Evolutionary conservation across 1,139 yeast species (phyloP), one percentile per base, ranked within the genome.

Genomic region (Taphrina betulina): DNA sequence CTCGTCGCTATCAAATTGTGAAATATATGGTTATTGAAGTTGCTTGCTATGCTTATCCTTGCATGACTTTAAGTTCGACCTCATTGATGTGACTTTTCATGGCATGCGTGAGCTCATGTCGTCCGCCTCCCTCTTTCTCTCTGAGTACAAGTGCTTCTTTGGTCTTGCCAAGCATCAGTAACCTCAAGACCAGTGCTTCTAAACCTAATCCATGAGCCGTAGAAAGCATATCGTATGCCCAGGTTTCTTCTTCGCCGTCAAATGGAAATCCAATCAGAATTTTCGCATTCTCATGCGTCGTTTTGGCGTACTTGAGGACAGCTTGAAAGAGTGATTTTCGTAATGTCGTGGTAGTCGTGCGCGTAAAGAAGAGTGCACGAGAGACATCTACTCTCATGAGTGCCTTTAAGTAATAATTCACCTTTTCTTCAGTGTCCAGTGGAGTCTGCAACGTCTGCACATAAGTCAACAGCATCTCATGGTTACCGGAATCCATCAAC

Each of bases 131-230:
- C 19, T 43, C 37, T 20, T 28, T 48, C 17, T 50, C 33, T 1
- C 37, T 33, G 36, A 50, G n/a, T 19, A 40, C 31, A 33, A 42
- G 26, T n/a, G 40, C 54, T n/a, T 34, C 41, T 3, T 24, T 17
- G 12, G 33, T 22, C 28, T 50, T 42, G 22, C 54, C 54, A 26
- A 33, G 12, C 37, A 50, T 29, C 36, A 46, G 38, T 34, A 50
- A 24, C n/a, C 54, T 34, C 45, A 50, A 3, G 31, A 31, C 24
- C n/a, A 50, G 46, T 19, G 54, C 54, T 24, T 50, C 54, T 16
- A 34, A 10, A 3, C 46, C 54, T 14, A 33, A 31, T 14, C 38
- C 46, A 12, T 29, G 16, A 12, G 22, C 20, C 38, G 22, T 29
- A 10, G 46, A 37, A 33, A 50, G 54, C n/a, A 28, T 8, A 3